Evolutionary conservation across 768 basidiomycete species (phyloP).

Genomic region (Fomitopsis pulvina): DNA sequence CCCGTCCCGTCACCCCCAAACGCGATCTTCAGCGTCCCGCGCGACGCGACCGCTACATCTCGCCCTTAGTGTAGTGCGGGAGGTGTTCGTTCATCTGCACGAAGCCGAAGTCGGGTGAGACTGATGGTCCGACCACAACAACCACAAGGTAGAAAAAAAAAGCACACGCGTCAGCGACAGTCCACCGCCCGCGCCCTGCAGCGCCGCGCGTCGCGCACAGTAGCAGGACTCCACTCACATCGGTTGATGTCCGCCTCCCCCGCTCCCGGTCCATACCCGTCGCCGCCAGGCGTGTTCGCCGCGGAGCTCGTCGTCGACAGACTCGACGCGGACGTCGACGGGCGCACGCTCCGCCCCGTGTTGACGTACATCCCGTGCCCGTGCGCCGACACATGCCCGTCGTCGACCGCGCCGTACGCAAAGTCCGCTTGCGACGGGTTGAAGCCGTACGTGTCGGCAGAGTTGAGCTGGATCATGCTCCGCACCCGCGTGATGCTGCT

Average conservation of each 20-base stretch:
- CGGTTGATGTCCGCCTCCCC: slow-evolving; percentile 74
- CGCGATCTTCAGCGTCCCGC: not conserved
- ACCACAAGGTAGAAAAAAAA: slow-evolving; percentile 1
- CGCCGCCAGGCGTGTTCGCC: slow-evolving; percentile 69
- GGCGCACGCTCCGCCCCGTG: slow-evolving; percentile 45
- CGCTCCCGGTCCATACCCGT: slow-evolving; percentile 47
- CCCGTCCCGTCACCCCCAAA: not conserved
- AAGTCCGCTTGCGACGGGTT: slow-evolving; percentile 68
- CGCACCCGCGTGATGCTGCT: slow-evolving; percentile 61
- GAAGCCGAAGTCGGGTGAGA: slow-evolving; percentile 83
- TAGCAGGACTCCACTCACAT: slow-evolving; percentile 51
- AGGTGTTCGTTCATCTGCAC: slow-evolving; percentile 78
- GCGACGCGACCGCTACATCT: slow-evolving; percentile 7
- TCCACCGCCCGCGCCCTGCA: not conserved
- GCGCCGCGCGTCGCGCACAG: slow-evolving; percentile 4
- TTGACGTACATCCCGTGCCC: slow-evolving; percentile 22
- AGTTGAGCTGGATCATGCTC: slow-evolving; percentile 79
- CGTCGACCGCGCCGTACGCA: slow-evolving; percentile 64
- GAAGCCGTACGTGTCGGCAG: slow-evolving; percentile 61
- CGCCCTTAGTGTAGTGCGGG: slow-evolving; percentile 26
- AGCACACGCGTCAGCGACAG: slow-evolving; percentile 6
- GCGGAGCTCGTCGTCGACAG: slow-evolving; percentile 76
- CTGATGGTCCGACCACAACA: slow-evolving; percentile 29
- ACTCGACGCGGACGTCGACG: slow-evolving; percentile 73
- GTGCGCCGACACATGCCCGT: slow-evolving; percentile 14